Conservation (phyloP, 1,284 basidiomycete species). For the Xanthoconium separans region DNA sequence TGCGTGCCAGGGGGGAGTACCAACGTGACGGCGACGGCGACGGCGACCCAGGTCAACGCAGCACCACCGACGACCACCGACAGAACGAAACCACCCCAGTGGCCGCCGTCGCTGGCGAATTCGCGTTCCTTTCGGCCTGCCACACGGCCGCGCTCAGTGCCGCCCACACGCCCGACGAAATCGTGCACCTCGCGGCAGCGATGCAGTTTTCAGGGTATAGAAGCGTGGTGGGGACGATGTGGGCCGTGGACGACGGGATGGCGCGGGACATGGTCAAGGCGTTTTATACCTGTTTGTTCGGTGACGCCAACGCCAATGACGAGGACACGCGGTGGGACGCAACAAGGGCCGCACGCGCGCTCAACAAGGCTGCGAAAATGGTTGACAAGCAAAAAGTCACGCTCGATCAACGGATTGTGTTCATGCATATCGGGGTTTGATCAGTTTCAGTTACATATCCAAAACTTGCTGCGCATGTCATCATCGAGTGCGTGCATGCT, state of each 20-base stretch:
- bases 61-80: neutral
- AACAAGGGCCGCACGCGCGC: constrained; percentile 21
- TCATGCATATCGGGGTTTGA: constrained; percentile 25
- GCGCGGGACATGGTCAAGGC: constrained; percentile 16
- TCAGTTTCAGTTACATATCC: no score
- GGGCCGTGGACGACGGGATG: constrained; percentile 23
- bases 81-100: neutral
- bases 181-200: constrained; percentile 20
- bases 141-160: constrained; percentile 15
- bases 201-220: constrained; percentile 25
- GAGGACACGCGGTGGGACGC: constrained; percentile 6
- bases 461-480: no score
- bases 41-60: no score
- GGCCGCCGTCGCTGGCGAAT: constrained; percentile 4
- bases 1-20: constrained; percentile 8
- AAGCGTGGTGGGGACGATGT: constrained; percentile 25
- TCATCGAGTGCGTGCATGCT: no score
- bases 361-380: constrained; percentile 23
- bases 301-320: neutral
- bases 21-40: no score
- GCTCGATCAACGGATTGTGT: constrained; percentile 30
- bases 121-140: constrained; percentile 23
- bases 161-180: constrained; percentile 13
- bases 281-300: constrained; percentile 14
- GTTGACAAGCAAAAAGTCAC: constrained; percentile 26